Conservation (phyloP, 192 early-diverging fungal genomes). For the Coemansia furcata region DNA sequence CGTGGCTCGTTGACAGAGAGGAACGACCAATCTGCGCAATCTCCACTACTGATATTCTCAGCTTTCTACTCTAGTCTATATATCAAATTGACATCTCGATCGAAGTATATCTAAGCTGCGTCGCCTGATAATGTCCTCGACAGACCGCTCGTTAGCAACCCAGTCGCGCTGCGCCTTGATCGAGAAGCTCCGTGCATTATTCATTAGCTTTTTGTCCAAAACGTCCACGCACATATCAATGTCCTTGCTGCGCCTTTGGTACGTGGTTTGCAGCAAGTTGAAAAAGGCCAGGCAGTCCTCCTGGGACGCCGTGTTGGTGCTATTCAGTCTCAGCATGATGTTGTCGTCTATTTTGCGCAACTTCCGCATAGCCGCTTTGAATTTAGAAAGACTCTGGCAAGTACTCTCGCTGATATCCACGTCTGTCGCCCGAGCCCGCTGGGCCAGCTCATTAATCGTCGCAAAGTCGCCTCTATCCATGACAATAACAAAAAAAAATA, state of each 20-base stretch:
- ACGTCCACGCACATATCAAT: slow-evolving; percentile 69
- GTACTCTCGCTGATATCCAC: slow-evolving; percentile 46
- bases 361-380: slow-evolving; percentile 63
- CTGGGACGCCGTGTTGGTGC: slow-evolving; percentile 64
- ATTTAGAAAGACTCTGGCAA: slow-evolving; percentile 59
- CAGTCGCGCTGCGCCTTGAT: slow-evolving; percentile 60
- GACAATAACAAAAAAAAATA: neutral
- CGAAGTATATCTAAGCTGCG: slow-evolving; percentile 68
- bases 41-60: slow-evolving; percentile 44
- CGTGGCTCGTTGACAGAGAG: slow-evolving; percentile 43
- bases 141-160: slow-evolving; percentile 62
- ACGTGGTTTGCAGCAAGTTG: slow-evolving; percentile 62
- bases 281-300: slow-evolving; percentile 65
- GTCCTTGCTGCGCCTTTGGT: slow-evolving; percentile 62
- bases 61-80: slow-evolving; percentile 24
- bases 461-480: slow-evolving; percentile 8
- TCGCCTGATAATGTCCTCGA: slow-evolving; percentile 70
- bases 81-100: slow-evolving; percentile 53
- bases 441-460: slow-evolving; percentile 32
- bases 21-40: slow-evolving; percentile 42
- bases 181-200: slow-evolving; percentile 6
- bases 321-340: slow-evolving; percentile 74
- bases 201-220: slow-evolving; percentile 23
- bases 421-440: slow-evolving; percentile 14
- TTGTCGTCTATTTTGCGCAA: slow-evolving; percentile 78